Base-by-base conservation (phyloP, 2,329 filamentous ascomycete genomes). In the Aphanoascus verrucosus region DNA sequence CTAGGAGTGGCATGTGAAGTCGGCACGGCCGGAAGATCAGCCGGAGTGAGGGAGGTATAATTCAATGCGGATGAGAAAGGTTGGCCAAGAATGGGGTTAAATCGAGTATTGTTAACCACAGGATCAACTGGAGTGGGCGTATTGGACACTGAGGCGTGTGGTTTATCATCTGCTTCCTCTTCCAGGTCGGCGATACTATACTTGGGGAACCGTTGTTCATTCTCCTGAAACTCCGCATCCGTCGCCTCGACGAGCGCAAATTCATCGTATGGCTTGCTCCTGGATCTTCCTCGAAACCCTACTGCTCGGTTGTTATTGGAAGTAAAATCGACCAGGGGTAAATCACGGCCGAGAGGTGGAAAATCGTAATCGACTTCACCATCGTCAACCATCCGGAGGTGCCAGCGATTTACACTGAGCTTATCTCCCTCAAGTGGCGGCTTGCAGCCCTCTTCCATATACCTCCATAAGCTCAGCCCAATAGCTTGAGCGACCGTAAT, bases 291-390 rank as follows among this genome's bases (percentile, higher is more conserved):
- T 51, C 81, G 73, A 49, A 75, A 60, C 14, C 66, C 69, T 20
- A 66, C 77, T 28, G 77, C 78, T 40, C 80, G 74, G 58, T 82
- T 83, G 63, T 84, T 84, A 67, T 84, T 84, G 1, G 79, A 82
- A 0, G 81, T 82, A 61, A 84, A 84, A 61, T 84, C 81, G 2
- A 75, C 74, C 52, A 84, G 74, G 0, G 79, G 76, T 58, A 77
- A 74, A 19, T 75, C 78, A 34, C 80, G 73, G 8, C 72, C 74
- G 32, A 84, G 66, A 0, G 81, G 74, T 5, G 81, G 80, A 57
- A 84, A 84, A 61, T 84, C 81, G 60, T 79, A 81, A 55, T 84
- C 81, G 2, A 84, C 77, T 61, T 84, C 81, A 5, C 79, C 81
- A 59, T 84, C 81, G 59, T 84, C 81, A 7, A 83, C 79, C 76